These are phyloP conservation scores for Babesia bovis DNA, from an alignment of 169 alveolate genomes.

Conservation along the genomic window DNA sequence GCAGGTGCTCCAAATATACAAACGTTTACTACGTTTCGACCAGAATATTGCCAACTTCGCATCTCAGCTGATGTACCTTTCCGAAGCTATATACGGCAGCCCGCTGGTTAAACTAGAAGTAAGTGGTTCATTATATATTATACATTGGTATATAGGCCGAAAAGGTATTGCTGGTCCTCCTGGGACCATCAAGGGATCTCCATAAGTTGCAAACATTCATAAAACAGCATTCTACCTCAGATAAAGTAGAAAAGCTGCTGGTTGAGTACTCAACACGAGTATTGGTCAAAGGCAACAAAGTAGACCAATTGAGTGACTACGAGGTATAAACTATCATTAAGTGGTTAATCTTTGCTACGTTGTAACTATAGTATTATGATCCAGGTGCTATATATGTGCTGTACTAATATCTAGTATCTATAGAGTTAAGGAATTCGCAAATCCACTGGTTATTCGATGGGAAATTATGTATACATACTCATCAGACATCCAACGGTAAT, in stretches of 20 bases:
- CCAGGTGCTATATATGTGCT: too few relatives aligned
- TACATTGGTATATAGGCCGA: constrained; percentile 1
- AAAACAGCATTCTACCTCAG: constrained; percentile 21
- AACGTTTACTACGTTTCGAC: constrained; percentile 33
- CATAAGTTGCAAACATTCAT: not conserved
- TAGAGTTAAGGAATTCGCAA: too few relatives aligned
- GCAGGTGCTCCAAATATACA: constrained; percentile 29
- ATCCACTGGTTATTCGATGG: too few relatives aligned
- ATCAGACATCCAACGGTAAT: too few relatives aligned
- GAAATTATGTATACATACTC: too few relatives aligned
- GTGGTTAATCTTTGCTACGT: too few relatives aligned
- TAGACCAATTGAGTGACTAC: constrained; percentile 38
- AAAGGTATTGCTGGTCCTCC: constrained; percentile 35
- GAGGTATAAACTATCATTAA: not conserved
- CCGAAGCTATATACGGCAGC: constrained; percentile 27
- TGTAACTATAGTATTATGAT: too few relatives aligned
- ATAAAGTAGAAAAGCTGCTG: constrained; percentile 17
- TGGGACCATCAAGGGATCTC: constrained; percentile 12
- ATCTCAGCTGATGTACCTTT: constrained; percentile 15
- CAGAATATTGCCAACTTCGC: constrained; percentile 19
- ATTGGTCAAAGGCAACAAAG: constrained; percentile 14
- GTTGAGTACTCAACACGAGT: constrained; percentile 25
- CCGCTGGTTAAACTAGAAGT: constrained; percentile 27
- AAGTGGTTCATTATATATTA: not conserved
- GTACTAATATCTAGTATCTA: too few relatives aligned